These are phyloP conservation scores for Mychonastes homosphaera DNA, from an alignment of 139 green algal genomes.

Conservation along the genomic window DNA sequence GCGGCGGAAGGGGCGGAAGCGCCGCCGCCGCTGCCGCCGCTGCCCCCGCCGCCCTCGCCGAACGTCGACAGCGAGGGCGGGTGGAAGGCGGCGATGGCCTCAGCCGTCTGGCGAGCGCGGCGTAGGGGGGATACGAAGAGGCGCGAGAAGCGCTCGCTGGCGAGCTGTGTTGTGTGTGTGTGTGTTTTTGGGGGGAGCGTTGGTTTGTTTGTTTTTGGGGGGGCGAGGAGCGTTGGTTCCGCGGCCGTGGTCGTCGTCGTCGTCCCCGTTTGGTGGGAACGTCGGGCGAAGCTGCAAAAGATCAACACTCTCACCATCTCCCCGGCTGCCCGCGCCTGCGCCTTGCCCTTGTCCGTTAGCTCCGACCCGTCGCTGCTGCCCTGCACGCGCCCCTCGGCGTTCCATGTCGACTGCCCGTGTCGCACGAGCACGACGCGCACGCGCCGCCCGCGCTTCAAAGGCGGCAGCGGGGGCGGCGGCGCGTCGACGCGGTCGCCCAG, in stretches of 20 bases:
- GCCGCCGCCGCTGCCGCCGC: constrained; percentile 1
- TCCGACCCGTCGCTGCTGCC: constrained; percentile 76
- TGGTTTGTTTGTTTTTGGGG: constrained; percentile 1
- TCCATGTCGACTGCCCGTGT: constrained; percentile 94
- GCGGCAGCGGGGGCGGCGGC: constrained; percentile 49
- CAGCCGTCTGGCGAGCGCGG: constrained; percentile 63
- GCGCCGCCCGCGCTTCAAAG: constrained; percentile 11
- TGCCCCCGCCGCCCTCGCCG: constrained; percentile 15
- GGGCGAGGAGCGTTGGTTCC: background rate
- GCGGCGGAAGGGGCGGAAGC: background rate
- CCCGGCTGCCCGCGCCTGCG: constrained; percentile 60
- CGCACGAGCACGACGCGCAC: constrained; percentile 72
- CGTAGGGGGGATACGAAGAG: constrained; percentile 64
- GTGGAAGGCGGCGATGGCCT: constrained; percentile 56
- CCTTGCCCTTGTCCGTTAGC: constrained; percentile 71
- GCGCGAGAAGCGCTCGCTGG: constrained; percentile 46
- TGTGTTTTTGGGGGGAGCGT: too few relatives aligned
- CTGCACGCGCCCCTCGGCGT: constrained; percentile 80
- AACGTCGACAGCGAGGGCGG: too few relatives aligned
- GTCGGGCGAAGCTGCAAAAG: constrained; percentile 2
- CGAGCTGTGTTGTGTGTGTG: constrained; percentile 41
- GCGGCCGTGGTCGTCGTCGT: background rate
- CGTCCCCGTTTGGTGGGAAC: background rate
- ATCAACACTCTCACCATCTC: constrained; percentile 39
- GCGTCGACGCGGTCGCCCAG: constrained; percentile 51